Conservation (phyloP, 2,329 filamentous ascomycete genomes). For the Penicillium sp. region DNA sequence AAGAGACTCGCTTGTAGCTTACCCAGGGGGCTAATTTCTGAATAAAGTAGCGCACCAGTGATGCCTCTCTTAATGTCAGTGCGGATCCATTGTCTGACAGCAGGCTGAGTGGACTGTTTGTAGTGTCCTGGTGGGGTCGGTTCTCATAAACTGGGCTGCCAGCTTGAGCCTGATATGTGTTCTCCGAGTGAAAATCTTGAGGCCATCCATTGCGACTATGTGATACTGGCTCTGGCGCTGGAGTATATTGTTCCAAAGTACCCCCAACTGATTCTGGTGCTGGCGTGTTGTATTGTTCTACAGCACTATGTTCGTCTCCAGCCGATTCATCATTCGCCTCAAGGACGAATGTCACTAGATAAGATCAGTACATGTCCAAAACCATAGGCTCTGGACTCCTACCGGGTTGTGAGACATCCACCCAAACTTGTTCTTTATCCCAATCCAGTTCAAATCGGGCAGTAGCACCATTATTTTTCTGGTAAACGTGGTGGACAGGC, state of each 20-base stretch:
- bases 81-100: constrained; percentile 8
- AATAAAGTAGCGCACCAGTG: constrained; percentile 36
- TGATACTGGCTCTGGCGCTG: not conserved
- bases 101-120: constrained; percentile 16
- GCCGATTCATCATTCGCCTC: constrained; percentile 23
- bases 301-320: constrained; percentile 4
- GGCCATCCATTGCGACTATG: not conserved
- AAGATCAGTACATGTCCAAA: not conserved
- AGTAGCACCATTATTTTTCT: constrained; percentile 29
- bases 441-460: constrained; percentile 33
- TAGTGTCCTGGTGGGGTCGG: not conserved
- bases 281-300: not conserved
- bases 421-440: constrained; percentile 35
- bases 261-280: not conserved
- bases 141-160: not conserved
- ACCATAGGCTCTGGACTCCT: not conserved
- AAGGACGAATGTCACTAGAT: constrained; percentile 30
- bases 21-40: constrained; percentile 38
- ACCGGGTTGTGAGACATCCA: constrained; percentile 32
- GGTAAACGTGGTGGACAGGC: constrained; percentile 36
- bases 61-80: constrained; percentile 35
- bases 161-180: not conserved
- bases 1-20: not conserved
- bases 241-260: not conserved
- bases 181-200: not conserved